Evolutionary conservation across 441 rosid genomes (phyloP), one percentile per base, ranked within the genome.

Genomic region (Brassica balearica): DNA sequence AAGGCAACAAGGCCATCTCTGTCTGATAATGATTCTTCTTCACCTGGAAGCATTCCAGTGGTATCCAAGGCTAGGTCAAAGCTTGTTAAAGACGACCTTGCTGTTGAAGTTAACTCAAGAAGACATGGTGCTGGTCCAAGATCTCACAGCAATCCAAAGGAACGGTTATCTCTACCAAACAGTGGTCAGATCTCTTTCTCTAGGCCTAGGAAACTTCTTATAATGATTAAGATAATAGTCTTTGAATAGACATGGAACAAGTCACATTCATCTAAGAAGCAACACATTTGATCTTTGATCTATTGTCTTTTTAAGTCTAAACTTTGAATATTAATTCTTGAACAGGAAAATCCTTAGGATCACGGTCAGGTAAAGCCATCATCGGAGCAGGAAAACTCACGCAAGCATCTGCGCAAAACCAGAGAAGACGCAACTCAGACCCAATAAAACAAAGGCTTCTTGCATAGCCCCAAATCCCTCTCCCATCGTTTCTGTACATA

Each of bases 131-230:
- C 60, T 80, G 82, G 68, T 84, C 73, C 88, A 79, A 88, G 97
- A 90, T 94, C 98, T 5, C 91, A 74, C 27, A 94, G 97, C 88
- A 96, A 91, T 80, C 97, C 97, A 12, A 92, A 82, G 83, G 90
- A 88, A 89, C 88, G 97, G 65, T 69, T 91, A 65, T 96, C 98
- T 78, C 87, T 96, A 53, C 97, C 97, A 51, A 92, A 82, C 81
- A 87, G 48, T 34, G 94, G 99, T 94, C 63, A 82, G 87, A 65
- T 74, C 55, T 73, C 65, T 75, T 62, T 60, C 73, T 72, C 51
- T 10, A 10, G 1, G 12, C 12, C 48, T 41, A 41, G n/a, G 12
- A 41, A 9, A 41, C 48, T 41, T 36, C 10, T 36, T 36, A 7
- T 36, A 7, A 36, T 36, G 12, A 1, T 3, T 41, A 43, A 11